Base-by-base conservation (phyloP, 805 yeast species). In the Starmerella riodocensis region DNA sequence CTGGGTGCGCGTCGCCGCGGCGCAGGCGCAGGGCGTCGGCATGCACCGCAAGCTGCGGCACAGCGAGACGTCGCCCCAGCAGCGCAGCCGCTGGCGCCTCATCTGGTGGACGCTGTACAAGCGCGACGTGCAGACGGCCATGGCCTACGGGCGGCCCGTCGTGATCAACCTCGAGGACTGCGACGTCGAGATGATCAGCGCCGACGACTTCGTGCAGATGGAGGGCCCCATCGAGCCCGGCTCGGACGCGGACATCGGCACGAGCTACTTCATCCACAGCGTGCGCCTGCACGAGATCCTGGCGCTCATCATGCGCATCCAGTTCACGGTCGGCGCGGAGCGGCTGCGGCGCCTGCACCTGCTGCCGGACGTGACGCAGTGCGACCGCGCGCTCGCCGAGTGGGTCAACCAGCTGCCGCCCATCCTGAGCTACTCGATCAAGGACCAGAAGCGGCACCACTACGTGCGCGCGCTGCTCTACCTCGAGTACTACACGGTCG, bases 51-150 rank as follows among this genome's bases (percentile, higher is more conserved):
- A 29, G 28, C 34, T 27, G 32, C 29, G 18, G 13, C 22, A 8
- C 25, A 22, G 21, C 66, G 45, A 66, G 71, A 29, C 56, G 53
- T 21, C 58, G 69, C 34, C 56, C 69, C 22, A 56, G 55, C 14
- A 54, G 65, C 37, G 42, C 14, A 29, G 36, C 17, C 66, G 70
- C 34, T 31, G 20, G 21, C 51, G 59, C 20, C 63, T 85, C 31
- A 64, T 78, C 12, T 81, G 85, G 83, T 81, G 93, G 93, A 65
- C 74, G 45, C 59, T 82, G 17, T 77, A 76, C 55, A 71, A 73
- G 42, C 74, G 81, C 49, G 93, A 81, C 57, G 62, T 83, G 19
- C 64, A 71, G 29, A 73, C 75, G 8, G 74, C 85, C 2, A 68
- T 78, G 36, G 82, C 85, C 0, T 74, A 75, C 58, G 86, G 91